phyloP scores from a whole-genome alignment of 768 basidiomycete genomes.

The Boletus insuetus region DNA sequence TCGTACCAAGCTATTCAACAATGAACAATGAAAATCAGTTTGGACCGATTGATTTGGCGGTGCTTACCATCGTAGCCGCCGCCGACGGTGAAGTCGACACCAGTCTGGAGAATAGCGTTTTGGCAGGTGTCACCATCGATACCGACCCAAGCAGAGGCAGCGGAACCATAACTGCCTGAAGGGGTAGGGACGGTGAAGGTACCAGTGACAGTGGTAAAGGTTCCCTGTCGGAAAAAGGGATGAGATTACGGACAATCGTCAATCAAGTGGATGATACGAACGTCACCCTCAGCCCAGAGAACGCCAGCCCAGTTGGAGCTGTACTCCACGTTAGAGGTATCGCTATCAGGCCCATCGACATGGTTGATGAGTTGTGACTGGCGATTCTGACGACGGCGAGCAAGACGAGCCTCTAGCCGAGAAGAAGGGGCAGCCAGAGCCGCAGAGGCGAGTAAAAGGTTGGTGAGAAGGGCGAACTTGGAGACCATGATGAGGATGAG shows the following conservation, averaged over 20 bases:
- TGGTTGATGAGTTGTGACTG: conserved; percentile 11
- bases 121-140: conserved; percentile 19
- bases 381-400: conserved; percentile 13
- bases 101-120: conserved; percentile 20
- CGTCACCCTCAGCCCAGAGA: conserved; percentile 4
- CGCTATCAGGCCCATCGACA: background rate
- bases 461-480: conserved; percentile 12
- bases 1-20: conserved; percentile 21
- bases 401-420: conserved; percentile 6
- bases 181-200: conserved; percentile 21
- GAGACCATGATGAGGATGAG: conserved; percentile 15
- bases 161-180: conserved; percentile 2
- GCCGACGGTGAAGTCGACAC: conserved; percentile 10
- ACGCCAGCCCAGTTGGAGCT: conserved; percentile 21
- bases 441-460: conserved; percentile 18
- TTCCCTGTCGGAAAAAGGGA: conserved; percentile 8
- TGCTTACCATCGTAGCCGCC: conserved; percentile 13
- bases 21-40: background rate
- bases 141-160: conserved; percentile 24
- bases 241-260: background rate
- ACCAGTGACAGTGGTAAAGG: conserved; percentile 18
- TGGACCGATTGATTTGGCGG: background rate
- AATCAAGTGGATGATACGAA: background rate
- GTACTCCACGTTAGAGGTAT: conserved; percentile 11
- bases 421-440: conserved; percentile 18